Conservation (phyloP, 495 filamentous ascomycete genomes). For the Penicillium goetzii region DNA sequence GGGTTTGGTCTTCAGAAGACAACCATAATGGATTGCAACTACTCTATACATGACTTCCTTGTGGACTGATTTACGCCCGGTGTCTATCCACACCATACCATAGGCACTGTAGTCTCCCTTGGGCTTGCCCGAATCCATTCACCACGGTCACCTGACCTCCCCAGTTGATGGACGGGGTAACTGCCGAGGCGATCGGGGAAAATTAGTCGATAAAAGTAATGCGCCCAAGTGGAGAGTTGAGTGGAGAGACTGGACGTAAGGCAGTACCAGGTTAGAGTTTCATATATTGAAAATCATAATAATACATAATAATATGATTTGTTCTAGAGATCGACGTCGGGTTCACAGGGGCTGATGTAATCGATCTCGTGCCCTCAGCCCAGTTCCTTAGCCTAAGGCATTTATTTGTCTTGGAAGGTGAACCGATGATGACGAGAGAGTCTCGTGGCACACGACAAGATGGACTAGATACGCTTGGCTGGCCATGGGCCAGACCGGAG, state of each 20-base stretch:
- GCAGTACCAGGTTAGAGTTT: neutral
- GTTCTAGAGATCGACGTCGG: slow-evolving; percentile 1
- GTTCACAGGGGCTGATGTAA: slow-evolving; percentile 21
- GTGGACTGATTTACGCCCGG: too few relatives aligned
- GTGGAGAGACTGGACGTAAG: neutral
- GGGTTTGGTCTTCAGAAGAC: too few relatives aligned
- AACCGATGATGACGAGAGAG: slow-evolving; percentile 10
- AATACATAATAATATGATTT: too few relatives aligned
- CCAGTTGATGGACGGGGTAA: neutral
- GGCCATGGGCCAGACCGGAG: slow-evolving; percentile 11
- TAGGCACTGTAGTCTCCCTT: too few relatives aligned
- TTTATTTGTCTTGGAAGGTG: neutral
- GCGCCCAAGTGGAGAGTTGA: neutral
- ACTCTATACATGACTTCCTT: too few relatives aligned
- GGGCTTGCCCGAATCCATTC: too few relatives aligned
- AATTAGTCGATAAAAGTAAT: neutral
- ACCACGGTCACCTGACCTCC: neutral
- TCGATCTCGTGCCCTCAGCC: neutral
- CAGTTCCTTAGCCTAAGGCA: neutral
- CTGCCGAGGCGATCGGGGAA: neutral
- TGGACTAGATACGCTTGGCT: neutral
- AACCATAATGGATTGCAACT: too few relatives aligned
- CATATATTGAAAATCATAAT: too few relatives aligned
- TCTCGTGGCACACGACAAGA: slow-evolving; percentile 19
- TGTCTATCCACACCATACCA: too few relatives aligned